These are phyloP conservation scores for Adansonia grandidieri DNA, from an alignment of 441 rosid species.

Conservation along the genomic window DNA sequence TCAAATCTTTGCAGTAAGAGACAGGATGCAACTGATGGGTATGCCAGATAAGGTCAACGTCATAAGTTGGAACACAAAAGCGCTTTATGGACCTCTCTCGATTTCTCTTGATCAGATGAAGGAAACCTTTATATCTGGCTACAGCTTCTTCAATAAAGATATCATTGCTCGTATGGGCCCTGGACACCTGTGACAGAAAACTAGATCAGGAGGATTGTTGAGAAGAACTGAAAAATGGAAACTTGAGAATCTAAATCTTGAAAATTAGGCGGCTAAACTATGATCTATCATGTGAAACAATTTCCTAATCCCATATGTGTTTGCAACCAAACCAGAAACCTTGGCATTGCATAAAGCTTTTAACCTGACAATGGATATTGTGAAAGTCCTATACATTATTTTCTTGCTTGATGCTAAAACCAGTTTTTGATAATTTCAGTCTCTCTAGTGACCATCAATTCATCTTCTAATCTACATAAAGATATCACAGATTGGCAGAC, in stretches of 20 bases:
- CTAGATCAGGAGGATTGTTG: constrained; percentile 17
- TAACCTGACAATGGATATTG: not conserved
- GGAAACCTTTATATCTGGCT: constrained; percentile 86
- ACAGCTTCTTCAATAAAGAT: constrained; percentile 79
- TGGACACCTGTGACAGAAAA: constrained; percentile 56
- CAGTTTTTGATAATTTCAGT: not conserved
- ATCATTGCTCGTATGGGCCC: constrained; percentile 55
- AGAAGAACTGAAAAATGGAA: not conserved
- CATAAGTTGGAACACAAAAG: constrained; percentile 93
- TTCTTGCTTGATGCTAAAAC: not conserved
- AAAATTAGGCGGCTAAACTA: not conserved
- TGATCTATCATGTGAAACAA: constrained; percentile 1
- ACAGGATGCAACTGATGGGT: constrained; percentile 84
- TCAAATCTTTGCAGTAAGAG: constrained; percentile 69
- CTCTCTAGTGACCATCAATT: not conserved
- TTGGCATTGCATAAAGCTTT: not conserved
- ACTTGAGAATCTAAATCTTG: constrained; percentile 17
- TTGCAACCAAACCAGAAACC: not conserved
- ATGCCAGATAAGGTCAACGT: constrained; percentile 96
- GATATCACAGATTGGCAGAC: not conserved
- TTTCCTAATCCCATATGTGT: not conserved
- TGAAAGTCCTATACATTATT: not conserved
- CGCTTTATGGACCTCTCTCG: constrained; percentile 56
- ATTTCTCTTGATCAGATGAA: constrained; percentile 78
- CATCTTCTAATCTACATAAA: not conserved